These are phyloP conservation scores for Digitaria exilis DNA, from an alignment of 202 grass and related monocot genomes.

Conservation along the genomic window DNA sequence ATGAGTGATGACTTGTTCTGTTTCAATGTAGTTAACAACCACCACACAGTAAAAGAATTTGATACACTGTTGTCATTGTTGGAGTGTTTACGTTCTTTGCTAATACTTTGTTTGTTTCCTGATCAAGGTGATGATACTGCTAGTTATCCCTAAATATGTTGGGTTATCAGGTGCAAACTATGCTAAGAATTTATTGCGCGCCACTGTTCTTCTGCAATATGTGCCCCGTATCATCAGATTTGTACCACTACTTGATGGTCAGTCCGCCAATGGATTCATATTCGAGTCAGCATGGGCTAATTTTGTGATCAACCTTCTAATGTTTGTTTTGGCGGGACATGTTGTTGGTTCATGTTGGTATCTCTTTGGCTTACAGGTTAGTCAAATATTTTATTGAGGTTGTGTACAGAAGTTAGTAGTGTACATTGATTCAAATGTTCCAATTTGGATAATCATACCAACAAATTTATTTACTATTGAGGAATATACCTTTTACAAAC, in stretches of 20 bases:
- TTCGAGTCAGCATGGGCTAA: conserved; percentile 97
- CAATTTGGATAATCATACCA: background rate
- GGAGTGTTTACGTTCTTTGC: background rate
- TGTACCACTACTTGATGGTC: conserved; percentile 87
- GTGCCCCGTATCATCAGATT: conserved; percentile 92
- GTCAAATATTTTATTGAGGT: conserved; percentile 15
- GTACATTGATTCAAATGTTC: background rate
- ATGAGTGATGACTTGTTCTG: background rate
- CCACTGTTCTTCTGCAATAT: conserved; percentile 91
- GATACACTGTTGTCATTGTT: background rate
- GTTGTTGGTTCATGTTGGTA: conserved; percentile 99
- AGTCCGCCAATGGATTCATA: conserved; percentile 91
- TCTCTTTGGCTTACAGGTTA: conserved; percentile 87
- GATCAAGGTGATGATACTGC: conserved; percentile 91
- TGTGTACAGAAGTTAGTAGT: background rate
- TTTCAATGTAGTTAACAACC: background rate
- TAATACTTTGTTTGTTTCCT: conserved; percentile 41
- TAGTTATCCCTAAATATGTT: conserved; percentile 80
- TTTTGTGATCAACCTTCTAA: conserved; percentile 93
- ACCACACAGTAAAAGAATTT: conserved; percentile 2
- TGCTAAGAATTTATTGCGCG: conserved; percentile 90
- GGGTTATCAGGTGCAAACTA: conserved; percentile 82
- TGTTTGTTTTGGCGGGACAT: conserved; percentile 92
- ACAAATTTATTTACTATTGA: background rate
- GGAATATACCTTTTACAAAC: background rate